A percentile compares a stretch with the other conserved stretches of the same genome.
phyloP scores from a whole-genome alignment of 345 rosid species.

The Ceriops decandra region DNA sequence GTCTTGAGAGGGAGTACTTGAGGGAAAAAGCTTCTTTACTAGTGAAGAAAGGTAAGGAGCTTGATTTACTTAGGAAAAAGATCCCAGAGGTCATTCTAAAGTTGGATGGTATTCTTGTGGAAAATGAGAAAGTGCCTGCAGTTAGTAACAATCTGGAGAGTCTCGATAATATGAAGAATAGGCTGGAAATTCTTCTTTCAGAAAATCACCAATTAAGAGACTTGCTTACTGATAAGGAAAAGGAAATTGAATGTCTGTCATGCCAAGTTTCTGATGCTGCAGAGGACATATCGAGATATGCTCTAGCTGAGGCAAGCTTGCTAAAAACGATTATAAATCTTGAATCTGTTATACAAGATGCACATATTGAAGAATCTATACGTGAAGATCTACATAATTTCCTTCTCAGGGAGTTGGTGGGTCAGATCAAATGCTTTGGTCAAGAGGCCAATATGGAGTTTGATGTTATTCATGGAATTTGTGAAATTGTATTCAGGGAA shows the following conservation, averaged over 20 bases:
- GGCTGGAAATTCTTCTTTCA: slow-evolving; percentile 42
- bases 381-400: slow-evolving; percentile 47
- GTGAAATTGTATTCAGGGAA: slow-evolving; percentile 40
- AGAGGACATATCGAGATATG: slow-evolving; percentile 38
- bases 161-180: slow-evolving; percentile 40
- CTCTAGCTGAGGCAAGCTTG: slow-evolving; percentile 39
- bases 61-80: slow-evolving; percentile 64
- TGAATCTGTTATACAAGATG: slow-evolving; percentile 42
- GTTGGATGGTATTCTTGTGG: slow-evolving; percentile 54
- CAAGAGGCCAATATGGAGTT: slow-evolving; percentile 39
- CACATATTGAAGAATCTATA: slow-evolving; percentile 46
- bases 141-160: slow-evolving; percentile 30
- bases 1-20: slow-evolving; percentile 53
- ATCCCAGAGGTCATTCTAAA: slow-evolving; percentile 56
- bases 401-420: slow-evolving; percentile 39
- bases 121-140: slow-evolving; percentile 41
- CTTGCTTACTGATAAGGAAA: slow-evolving; percentile 41
- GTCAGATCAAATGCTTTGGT: slow-evolving; percentile 28
- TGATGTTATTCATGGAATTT: slow-evolving; percentile 29
- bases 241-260: slow-evolving; percentile 37
- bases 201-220: slow-evolving; percentile 50
- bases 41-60: slow-evolving; percentile 66
- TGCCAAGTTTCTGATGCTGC: slow-evolving; percentile 47
- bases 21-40: slow-evolving; percentile 49
- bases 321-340: slow-evolving; percentile 37